Evolutionary conservation across 2,329 filamentous ascomycete species (phyloP), one percentile per base, ranked within the genome.

Genomic region (Nemania sp.): DNA sequence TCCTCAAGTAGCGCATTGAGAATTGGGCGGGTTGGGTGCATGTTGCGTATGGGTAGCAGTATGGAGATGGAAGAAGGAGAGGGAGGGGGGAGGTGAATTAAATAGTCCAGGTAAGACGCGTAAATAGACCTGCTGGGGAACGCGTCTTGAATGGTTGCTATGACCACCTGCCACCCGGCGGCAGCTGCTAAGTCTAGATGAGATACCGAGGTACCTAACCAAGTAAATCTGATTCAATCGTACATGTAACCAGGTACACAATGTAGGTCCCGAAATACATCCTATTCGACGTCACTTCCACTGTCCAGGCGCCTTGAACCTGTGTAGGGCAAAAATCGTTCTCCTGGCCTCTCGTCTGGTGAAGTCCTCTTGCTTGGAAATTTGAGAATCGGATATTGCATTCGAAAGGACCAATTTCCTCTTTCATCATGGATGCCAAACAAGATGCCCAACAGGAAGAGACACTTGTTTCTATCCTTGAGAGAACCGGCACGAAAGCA

Each of bases 401-500:
- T 3, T 29, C 25, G 25, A 29, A 29, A 29, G n/a, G n/a, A n/a
- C 7, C 25, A 29, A 4, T 29, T 29, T 29, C 25, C 25, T 7
- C 25, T 29, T n/a, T 32, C 45, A 60, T 20, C 34, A 66, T 65
- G 63, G 60, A 60, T 54, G 61, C 35, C 29, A 53, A 59, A 51
- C 32, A 15, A 39, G 46, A 51, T 47, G 40, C 12, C 18, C 37
- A 62, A 21, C 57, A 62, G 43, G 46, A 51, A 29, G 64, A 64
- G 53, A 66, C 58, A 1, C 67, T 79, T 7, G 69, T 74, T 37
- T 72, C 72, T 4, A 70, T 77, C 42, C 65, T 76, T 29, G 72
- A 77, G 60, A 67, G 65, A n/a, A 70, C 76, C 13, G 82, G 79
- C 4, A 79, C 74, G 29, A 79, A 77, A 43, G 83, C 83, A 1